A percentile compares a stretch with the other conserved stretches of the same genome.
Conservation (phyloP, 2,329 filamentous ascomycete genomes). For the Cordyceps farinosa region DNA sequence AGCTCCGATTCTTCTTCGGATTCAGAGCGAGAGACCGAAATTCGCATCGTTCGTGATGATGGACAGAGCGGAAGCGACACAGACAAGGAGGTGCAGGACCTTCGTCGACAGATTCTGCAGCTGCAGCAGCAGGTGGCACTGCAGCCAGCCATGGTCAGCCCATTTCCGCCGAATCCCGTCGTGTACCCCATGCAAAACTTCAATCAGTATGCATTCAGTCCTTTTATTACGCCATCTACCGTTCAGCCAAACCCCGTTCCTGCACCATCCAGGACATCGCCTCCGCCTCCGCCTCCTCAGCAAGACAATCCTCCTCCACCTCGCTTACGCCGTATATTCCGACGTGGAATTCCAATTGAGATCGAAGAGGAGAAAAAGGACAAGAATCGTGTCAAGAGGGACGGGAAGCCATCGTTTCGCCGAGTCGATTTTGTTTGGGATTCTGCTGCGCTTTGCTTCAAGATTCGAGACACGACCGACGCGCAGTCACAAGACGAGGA, state of each 20-base stretch:
- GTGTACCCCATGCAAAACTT: not conserved
- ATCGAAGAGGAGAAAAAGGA: constrained; percentile 25
- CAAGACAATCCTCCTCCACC: not conserved
- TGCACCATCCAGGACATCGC: not conserved
- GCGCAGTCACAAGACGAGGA: constrained; percentile 41
- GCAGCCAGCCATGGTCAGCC: constrained; percentile 20
- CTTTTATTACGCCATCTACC: not conserved
- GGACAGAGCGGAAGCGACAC: constrained; percentile 21
- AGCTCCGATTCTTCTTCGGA: constrained; percentile 27
- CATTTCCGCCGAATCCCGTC: not conserved
- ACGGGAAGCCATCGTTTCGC: constrained; percentile 40
- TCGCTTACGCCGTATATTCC: not conserved
- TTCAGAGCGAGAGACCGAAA: constrained; percentile 21
- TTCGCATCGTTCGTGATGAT: constrained; percentile 18
- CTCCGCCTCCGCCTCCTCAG: constrained; percentile 7
- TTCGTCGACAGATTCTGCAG: constrained; percentile 30
- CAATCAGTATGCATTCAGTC: not conserved
- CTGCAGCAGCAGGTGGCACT: constrained; percentile 27
- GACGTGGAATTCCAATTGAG: not conserved
- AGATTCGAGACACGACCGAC: constrained; percentile 52
- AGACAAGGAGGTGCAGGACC: constrained; percentile 17
- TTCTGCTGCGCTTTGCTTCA: constrained; percentile 46
- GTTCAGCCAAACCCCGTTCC: not conserved
- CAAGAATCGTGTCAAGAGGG: constrained; percentile 19
- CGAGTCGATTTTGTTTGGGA: constrained; percentile 56